Evolutionary conservation across 768 basidiomycete species (phyloP), one percentile per base, ranked within the genome.

Genomic region (Lactarius akahatsu): DNA sequence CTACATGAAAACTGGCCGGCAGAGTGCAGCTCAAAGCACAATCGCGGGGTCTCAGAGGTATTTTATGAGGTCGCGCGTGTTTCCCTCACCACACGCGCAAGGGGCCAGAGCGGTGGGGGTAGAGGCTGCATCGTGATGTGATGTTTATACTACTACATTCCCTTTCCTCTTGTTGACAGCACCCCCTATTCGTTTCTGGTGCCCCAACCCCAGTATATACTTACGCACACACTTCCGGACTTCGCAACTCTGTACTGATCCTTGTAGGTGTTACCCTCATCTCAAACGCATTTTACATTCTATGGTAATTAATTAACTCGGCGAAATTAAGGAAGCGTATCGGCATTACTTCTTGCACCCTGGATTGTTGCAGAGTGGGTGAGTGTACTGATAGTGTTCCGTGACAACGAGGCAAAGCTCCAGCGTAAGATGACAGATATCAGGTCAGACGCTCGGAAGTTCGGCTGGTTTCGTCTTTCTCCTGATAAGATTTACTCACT

Each of bases 21-120:
- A 97, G 96, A 98, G 81, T 98, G 96, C 74, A 96, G 94, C 69
- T 95, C 96, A 9, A 98, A 98, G 77, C 94, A 96, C 73, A 96
- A 97, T 71, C 86, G 96, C 57, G 96, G 96, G 4, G 95, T 98
- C 13, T 82, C 86, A 34, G 96, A 98, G 74, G 94, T 96, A 10
- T 95, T 98, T 73, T 85, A 91, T 70, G 96, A 98, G 75, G 91
- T 92, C 6, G 93, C 92, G 0, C 86, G 92, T 2, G 92, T 94
- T 13, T 91, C 92, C 32, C 77, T 95, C 64, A 86, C 83, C 68
- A 89, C 89, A 28, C 83, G 89, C 54, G 77, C 88, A n/a, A 90
- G 86, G 75, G 86, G 88, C 9, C 75, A 87, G 40, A 79, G 79
- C 28, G 82, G 74, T 43, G 64, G 64, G 23, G 60, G 72, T 26